Conservation (phyloP, 495 filamentous ascomycete genomes). For the Neurospora sp. region DNA sequence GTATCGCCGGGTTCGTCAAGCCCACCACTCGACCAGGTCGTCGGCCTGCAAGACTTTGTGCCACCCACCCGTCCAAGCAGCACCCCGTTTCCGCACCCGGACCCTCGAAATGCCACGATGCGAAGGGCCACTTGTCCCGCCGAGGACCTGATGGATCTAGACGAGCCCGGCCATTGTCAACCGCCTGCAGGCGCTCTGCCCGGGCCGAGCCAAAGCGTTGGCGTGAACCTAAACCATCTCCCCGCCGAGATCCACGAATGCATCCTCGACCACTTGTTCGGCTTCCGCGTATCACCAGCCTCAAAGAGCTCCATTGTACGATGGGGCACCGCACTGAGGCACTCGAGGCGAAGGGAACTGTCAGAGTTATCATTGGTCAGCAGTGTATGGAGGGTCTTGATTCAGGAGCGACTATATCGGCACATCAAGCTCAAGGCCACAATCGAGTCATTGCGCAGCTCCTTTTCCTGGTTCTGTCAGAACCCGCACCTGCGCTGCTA, state of each 20-base stretch:
- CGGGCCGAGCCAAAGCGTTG: slow-evolving; percentile 25
- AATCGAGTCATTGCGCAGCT: slow-evolving; percentile 41
- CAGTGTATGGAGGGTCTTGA: slow-evolving; percentile 48
- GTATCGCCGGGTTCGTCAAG: slow-evolving; percentile 44
- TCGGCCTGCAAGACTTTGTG: slow-evolving; percentile 36
- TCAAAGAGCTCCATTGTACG: slow-evolving; percentile 42
- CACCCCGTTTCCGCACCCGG: slow-evolving; percentile 46
- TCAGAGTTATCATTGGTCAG: slow-evolving; percentile 56
- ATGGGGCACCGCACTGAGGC: slow-evolving; percentile 55
- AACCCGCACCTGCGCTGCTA: slow-evolving; percentile 49
- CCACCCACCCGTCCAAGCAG: slow-evolving; percentile 44
- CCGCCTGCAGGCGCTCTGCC: slow-evolving; percentile 8
- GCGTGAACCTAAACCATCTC: slow-evolving; percentile 41
- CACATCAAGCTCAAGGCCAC: slow-evolving; percentile 68
- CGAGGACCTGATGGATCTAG: slow-evolving; percentile 15
- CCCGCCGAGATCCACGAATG: slow-evolving; percentile 63
- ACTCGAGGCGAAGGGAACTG: slow-evolving; percentile 54
- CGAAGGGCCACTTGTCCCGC: slow-evolving; percentile 29
- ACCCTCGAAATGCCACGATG: slow-evolving; percentile 31
- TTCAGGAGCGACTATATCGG: slow-evolving; percentile 59
- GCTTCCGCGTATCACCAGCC: slow-evolving; percentile 48
- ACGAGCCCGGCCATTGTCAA: slow-evolving; percentile 8
- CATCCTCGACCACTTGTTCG: slow-evolving; percentile 59
- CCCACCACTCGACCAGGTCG: slow-evolving; percentile 35
- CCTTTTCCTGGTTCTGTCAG: slow-evolving; percentile 45